These are phyloP conservation scores for Phytophthora fragariaefolia DNA, from an alignment of 352 stramenopile species.

Conservation along the genomic window DNA sequence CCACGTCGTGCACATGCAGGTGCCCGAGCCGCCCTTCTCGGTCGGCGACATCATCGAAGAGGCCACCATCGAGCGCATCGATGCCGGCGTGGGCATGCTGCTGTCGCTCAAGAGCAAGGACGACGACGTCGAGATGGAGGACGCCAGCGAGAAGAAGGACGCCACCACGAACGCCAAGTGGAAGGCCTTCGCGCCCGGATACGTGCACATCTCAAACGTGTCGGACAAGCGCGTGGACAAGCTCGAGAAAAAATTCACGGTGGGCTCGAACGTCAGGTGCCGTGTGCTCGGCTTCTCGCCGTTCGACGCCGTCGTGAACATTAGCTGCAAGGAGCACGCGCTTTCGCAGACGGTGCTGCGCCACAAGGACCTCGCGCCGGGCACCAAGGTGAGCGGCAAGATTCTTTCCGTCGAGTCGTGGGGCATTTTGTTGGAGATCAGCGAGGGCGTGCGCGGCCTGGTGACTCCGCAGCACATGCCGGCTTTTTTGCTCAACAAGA, in stretches of 20 bases:
- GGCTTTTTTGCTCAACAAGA: slow-evolving; percentile 72
- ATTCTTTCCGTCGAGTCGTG: slow-evolving; percentile 84
- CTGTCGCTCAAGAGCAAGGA: slow-evolving; percentile 69
- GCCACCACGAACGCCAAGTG: slow-evolving; percentile 60
- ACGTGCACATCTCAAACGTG: slow-evolving; percentile 91
- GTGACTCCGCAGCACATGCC: slow-evolving; percentile 81
- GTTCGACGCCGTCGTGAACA: slow-evolving; percentile 86
- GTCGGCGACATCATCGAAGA: slow-evolving; percentile 80
- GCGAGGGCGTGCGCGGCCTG: slow-evolving; percentile 83
- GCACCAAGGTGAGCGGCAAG: slow-evolving; percentile 78
- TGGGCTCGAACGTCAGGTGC: slow-evolving; percentile 67
- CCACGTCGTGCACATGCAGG: slow-evolving; percentile 85
- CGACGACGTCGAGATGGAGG: slow-evolving; percentile 63
- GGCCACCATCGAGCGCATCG: slow-evolving; percentile 82
- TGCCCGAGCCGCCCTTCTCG: slow-evolving; percentile 55
- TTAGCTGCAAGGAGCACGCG: slow-evolving; percentile 82
- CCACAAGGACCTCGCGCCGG: slow-evolving; percentile 78
- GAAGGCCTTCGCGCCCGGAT: slow-evolving; percentile 83
- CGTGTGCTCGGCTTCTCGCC: slow-evolving; percentile 87
- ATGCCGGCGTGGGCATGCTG: slow-evolving; percentile 87
- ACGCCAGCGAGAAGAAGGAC: slow-evolving; percentile 35
- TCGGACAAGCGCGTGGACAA: slow-evolving; percentile 86
- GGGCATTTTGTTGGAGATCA: slow-evolving; percentile 88
- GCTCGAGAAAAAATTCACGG: slow-evolving; percentile 86
- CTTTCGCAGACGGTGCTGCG: slow-evolving; percentile 81